Base-by-base conservation (phyloP, 2,329 filamentous ascomycete genomes). In the Colletotrichum sojae region DNA sequence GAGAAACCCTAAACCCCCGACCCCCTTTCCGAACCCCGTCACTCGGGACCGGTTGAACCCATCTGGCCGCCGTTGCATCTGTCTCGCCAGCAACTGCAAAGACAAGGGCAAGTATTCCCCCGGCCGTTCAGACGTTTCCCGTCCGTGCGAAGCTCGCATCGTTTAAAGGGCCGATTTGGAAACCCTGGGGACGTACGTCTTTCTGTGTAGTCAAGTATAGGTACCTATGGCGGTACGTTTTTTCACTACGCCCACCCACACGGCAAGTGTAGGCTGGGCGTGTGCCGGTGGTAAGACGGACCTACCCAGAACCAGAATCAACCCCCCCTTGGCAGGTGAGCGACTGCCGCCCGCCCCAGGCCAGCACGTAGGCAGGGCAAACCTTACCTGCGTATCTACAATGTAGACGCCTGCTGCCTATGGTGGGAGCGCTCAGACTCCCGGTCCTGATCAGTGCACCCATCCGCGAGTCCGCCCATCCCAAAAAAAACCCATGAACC, bases 41-140 rank as follows among this genome's bases (percentile, higher is more conserved):
- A 36, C 60, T 53, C 61, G 66, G 54, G 22, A 55, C 61, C 66
- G 66, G 54, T 25, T 43, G 53, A 65, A 68, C 54, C 18, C 48
- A 68, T 59, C 48, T 59, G 48, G 54, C 54, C 66, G 60, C 55
- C 66, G 66, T 68, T 59, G 57, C 66, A 65, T 40, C 48, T 51
- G 55, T 64, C 27, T 49, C 45, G 60, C 53, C 60, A 46, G 64
- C 25, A 39, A 36, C 8, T 8, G 8, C 31, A 36, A 8, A 36
- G 53, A 63, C 13, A 52, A 63, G 63, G 59, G 40, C 48, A 15
- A 64, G 18, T 57, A 40, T 58, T 46, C 20, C 65, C 27, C 65
- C 46, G 46, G 46, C 53, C 9, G 54, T 55, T 65, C 48, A 60
- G 61, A 59, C 61, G 66, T 60, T 57, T 51, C 22, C 54, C 48